phyloP scores from a whole-genome alignment of 257 asterid genomes.

The Coffea canephora region DNA sequence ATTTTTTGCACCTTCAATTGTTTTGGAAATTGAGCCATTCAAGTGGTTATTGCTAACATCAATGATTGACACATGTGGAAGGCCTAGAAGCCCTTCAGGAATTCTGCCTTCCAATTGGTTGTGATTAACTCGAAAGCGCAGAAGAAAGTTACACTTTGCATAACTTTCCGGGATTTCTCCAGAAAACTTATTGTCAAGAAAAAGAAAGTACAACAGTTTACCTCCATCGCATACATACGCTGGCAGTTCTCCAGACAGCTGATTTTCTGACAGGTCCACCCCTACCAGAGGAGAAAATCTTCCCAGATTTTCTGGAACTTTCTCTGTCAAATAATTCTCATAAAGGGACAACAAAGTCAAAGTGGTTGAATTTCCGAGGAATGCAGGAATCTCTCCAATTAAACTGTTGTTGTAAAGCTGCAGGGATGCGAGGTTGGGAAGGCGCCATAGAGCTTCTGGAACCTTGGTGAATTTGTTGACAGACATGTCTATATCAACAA shows the following conservation, averaged over 20 bases:
- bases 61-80: constrained; percentile 68
- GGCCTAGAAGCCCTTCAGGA: constrained; percentile 64
- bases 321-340: constrained; percentile 63
- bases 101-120: constrained; percentile 61
- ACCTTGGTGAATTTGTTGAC: constrained; percentile 53
- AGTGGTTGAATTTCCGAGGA: constrained; percentile 57
- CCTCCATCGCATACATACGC: constrained; percentile 66
- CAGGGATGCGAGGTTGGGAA: constrained; percentile 57
- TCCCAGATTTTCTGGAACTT: constrained; percentile 67
- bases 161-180: constrained; percentile 69
- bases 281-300: constrained; percentile 48
- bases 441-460: constrained; percentile 62
- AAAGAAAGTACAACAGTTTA: constrained; percentile 62
- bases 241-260: constrained; percentile 63
- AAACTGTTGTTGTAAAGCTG: constrained; percentile 78
- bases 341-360: constrained; percentile 67
- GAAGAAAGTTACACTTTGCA: constrained; percentile 55
- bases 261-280: constrained; percentile 83
- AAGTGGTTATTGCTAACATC: constrained; percentile 60
- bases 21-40: constrained; percentile 49
- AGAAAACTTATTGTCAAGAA: constrained; percentile 57
- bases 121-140: constrained; percentile 71
- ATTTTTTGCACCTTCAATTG: constrained; percentile 53
- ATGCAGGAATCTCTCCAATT: constrained; percentile 62
- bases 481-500: constrained; percentile 67